Evolutionary conservation across 139 green algal species (phyloP), one percentile per base, ranked within the genome.

Genomic region (Coelastrella sp.): DNA sequence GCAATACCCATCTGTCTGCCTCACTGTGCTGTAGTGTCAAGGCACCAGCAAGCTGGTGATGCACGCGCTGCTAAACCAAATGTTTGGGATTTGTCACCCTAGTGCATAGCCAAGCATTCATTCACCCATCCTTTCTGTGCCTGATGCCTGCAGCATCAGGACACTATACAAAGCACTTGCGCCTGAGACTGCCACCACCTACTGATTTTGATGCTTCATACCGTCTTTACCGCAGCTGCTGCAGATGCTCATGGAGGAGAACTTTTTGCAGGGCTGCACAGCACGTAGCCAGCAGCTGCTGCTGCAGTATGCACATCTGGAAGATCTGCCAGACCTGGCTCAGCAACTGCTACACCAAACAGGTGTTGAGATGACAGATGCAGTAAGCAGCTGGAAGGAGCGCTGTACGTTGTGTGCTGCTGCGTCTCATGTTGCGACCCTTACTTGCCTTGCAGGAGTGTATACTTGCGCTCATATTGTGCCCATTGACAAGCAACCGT

Each of bases 161-260:
- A 17, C 70, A 35, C 70, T 76, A 6, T 24, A 76, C 7, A 24
- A 0, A 11, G 19, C 15, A 9, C 11, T 8, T 35, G 17, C 8
- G 19, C 20, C 1, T 4, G 17, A 17, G 17, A 17, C 4, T 76
- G 70, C 8, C 70, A 25, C 1, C 20, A 35, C 17, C 70, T 76
- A 17, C n/a, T 24, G 8, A 25, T 25, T 76, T 1, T 70, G 61
- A 12, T 70, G 61, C 61, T 24, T 25, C 70, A 14, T 72, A 17
- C 63, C 12, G 63, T 14, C 63, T 3, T 22, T 72, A 17, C 17
- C 19, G 70, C 14, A 76, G 80, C n/a, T 86, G 59, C 59, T 86
- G 80, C 80, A 72, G 9, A 86, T 86, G 80, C 80, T 86, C 58
- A 60, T 86, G n/a, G 59, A 86, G 80, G 80, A 25, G 11, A 22